Evolutionary conservation across 2,329 filamentous ascomycete genomes (phyloP).

Genomic region (Diplodia mutila): DNA sequence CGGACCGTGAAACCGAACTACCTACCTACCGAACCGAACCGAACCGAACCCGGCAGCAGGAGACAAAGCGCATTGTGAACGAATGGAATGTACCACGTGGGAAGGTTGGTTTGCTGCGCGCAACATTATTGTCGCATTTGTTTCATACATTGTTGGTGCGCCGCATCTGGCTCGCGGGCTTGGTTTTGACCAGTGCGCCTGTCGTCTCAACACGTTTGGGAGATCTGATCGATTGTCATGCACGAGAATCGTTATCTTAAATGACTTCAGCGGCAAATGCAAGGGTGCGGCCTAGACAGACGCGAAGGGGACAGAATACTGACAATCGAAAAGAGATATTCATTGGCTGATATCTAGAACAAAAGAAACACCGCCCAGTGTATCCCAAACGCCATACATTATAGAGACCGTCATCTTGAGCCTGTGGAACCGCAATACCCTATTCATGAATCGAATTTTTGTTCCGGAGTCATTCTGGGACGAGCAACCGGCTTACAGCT

Average conservation of each 20-base stretch:
- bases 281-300: neutral
- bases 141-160: no score
- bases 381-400: slow-evolving; percentile 11
- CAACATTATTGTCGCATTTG: no score
- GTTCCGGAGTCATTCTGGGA: neutral
- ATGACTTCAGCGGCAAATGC: neutral
- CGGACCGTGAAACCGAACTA: no score
- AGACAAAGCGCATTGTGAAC: no score
- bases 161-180: no score
- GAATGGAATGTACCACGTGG: no score
- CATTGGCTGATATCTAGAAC: neutral
- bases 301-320: neutral
- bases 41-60: no score
- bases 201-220: neutral
- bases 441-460: neutral
- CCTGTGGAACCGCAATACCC: neutral
- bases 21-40: no score
- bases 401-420: neutral
- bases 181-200: neutral
- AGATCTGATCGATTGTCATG: neutral
- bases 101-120: no score
- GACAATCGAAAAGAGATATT: neutral
- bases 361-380: neutral
- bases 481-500: neutral
- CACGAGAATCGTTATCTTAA: neutral